phyloP scores from a whole-genome alignment of 768 basidiomycete genomes.

The Leucosporidium creatinivorum region DNA sequence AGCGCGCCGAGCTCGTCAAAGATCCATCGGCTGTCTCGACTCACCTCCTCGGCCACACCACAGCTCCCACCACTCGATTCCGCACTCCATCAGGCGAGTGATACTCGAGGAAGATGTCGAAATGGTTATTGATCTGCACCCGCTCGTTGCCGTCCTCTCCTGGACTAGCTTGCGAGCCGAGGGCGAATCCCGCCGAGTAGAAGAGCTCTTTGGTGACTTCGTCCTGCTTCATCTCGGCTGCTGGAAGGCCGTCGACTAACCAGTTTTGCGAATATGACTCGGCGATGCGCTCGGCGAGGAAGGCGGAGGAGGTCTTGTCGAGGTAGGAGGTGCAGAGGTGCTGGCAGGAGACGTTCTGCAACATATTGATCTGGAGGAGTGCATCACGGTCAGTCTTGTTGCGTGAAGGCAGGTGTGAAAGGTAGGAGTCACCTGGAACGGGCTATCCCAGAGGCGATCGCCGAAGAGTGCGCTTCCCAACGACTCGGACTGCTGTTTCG shows the following conservation, averaged over 20 bases:
- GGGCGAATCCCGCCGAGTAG: conserved; percentile 71
- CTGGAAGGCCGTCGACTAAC: conserved; percentile 89
- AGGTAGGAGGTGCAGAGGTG: conserved; percentile 62
- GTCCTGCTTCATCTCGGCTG: conserved; percentile 85
- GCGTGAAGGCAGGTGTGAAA: too few species aligned
- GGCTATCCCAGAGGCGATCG: conserved; percentile 85
- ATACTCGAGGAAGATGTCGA: conserved; percentile 56
- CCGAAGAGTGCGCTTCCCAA: conserved; percentile 93
- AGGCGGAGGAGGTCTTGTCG: conserved; percentile 65
- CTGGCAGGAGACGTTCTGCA: conserved; percentile 62
- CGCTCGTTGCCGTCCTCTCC: conserved; percentile 38
- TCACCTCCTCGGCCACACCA: conserved; percentile 59
- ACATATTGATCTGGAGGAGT: conserved; percentile 39
- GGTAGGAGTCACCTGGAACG: conserved; percentile 62
- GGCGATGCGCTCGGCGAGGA: conserved; percentile 81
- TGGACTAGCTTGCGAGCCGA: conserved; percentile 48
- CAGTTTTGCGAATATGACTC: conserved; percentile 93
- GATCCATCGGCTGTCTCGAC: background rate
- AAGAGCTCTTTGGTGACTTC: conserved; percentile 71
- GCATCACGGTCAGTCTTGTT: background rate
- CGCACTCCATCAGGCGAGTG: conserved; percentile 66
- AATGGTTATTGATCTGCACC: conserved; percentile 78
- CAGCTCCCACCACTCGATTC: conserved; percentile 72
- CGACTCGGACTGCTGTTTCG: conserved; percentile 44
- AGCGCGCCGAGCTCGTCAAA: background rate